These are phyloP conservation scores for Sequoiadendron giganteum DNA, from an alignment of 75 land plant genomes.

Conservation along the genomic window DNA sequence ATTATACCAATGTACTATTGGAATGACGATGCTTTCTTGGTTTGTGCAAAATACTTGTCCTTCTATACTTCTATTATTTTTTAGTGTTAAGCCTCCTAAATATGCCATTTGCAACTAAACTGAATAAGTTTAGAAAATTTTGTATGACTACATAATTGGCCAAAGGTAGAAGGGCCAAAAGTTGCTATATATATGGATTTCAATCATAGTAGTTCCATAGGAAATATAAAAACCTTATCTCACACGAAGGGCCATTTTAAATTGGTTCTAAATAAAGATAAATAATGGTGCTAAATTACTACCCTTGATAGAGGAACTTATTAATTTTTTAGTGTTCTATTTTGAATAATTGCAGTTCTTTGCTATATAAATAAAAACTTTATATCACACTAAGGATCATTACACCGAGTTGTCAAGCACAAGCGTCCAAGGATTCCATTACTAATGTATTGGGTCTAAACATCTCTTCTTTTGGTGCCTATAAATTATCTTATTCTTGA, in stretches of 20 bases:
- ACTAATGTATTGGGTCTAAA: no score
- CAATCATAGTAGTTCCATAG: neutral
- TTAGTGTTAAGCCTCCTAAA: neutral
- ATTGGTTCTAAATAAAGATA: neutral
- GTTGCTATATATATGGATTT: neutral
- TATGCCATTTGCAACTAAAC: neutral
- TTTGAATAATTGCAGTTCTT: neutral
- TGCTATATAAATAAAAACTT: neutral
- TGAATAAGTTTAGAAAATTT: neutral
- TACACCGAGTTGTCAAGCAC: no score
- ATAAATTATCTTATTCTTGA: no score
- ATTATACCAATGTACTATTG: neutral
- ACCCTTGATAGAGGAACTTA: neutral
- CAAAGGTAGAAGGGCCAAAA: neutral
- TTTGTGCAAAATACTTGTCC: neutral
- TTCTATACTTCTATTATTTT: neutral
- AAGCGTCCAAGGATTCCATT: no score
- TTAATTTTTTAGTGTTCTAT: neutral
- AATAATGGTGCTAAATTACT: neutral
- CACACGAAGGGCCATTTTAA: neutral
- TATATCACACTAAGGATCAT: neutral
- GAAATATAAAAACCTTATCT: neutral
- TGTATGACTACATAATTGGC: neutral
- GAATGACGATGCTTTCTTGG: neutral
- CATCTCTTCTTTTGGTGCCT: no score